These are phyloP conservation scores for Apocynum venetum DNA, from an alignment of 257 asterid genomes.

Conservation along the genomic window DNA sequence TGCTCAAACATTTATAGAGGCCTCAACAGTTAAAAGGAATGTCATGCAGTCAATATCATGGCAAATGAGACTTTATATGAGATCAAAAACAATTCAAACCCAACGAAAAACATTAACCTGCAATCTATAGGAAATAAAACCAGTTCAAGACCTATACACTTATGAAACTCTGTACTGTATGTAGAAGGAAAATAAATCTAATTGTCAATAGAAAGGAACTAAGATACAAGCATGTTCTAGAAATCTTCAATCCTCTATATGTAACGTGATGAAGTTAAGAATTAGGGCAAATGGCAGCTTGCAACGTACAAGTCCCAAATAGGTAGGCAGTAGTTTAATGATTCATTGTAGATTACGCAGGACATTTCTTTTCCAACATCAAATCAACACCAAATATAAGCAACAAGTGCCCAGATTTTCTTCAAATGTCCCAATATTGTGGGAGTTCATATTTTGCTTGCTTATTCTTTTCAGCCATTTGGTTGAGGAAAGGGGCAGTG, in stretches of 20 bases:
- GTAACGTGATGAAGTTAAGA: background rate
- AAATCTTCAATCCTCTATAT: background rate
- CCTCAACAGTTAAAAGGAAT: background rate
- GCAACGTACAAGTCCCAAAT: background rate
- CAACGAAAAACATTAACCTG: background rate
- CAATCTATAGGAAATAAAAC: background rate
- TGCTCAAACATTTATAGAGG: background rate
- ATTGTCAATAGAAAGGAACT: background rate
- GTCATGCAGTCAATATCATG: background rate
- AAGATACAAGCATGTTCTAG: background rate
- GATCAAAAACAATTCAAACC: background rate
- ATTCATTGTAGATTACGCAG: background rate
- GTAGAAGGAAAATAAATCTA: background rate
- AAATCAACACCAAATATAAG: background rate
- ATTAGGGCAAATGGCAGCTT: background rate
- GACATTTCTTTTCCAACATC: background rate
- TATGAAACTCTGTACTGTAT: background rate
- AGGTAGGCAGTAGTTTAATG: background rate
- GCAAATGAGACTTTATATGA: background rate
- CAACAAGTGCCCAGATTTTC: background rate
- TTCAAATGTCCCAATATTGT: background rate
- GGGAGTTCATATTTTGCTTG: background rate
- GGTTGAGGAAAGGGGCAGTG: background rate
- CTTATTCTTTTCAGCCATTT: background rate
- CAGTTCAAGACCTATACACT: background rate